Evolutionary conservation across 106 monocot species (phyloP).

Genomic region (Vanilla planifolia): DNA sequence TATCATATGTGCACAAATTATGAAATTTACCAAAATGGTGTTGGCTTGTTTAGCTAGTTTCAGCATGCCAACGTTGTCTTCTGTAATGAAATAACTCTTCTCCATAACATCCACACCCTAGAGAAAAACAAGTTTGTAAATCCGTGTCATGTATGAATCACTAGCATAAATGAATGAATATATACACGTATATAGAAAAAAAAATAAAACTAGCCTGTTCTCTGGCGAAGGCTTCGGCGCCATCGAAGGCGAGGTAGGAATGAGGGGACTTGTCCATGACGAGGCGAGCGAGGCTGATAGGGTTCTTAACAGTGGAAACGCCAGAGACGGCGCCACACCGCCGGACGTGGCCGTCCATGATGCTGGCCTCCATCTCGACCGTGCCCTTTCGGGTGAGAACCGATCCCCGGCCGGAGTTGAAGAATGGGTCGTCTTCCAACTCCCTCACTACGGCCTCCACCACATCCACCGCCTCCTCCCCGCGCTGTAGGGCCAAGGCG

Average conservation of each 20-base stretch:
- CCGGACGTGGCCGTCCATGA: slow-evolving; percentile 80
- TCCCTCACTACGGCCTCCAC: slow-evolving; percentile 82
- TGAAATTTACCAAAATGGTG: slow-evolving; percentile 57
- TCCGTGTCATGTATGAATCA: too few relatives aligned
- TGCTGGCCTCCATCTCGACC: slow-evolving; percentile 99
- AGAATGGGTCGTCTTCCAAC: slow-evolving; percentile 78
- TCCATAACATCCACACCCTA: slow-evolving; percentile 87
- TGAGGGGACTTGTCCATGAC: slow-evolving; percentile 98
- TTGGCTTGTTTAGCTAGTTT: slow-evolving; percentile 88
- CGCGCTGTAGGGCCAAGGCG: slow-evolving; percentile 30
- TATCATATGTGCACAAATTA: not conserved
- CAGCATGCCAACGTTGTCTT: slow-evolving; percentile 85
- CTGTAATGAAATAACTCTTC: slow-evolving; percentile 83
- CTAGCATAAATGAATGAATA: too few relatives aligned
- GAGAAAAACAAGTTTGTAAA: too few relatives aligned
- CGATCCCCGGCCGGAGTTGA: slow-evolving; percentile 90
- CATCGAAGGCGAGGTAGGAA: slow-evolving; percentile 88
- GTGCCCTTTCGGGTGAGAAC: slow-evolving; percentile 61
- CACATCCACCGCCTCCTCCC: slow-evolving; percentile 48
- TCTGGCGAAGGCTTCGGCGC: slow-evolving; percentile 85
- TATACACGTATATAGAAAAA: too few relatives aligned
- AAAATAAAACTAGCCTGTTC: slow-evolving; percentile 38
- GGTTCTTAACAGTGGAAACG: slow-evolving; percentile 83
- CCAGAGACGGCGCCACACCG: slow-evolving; percentile 95
- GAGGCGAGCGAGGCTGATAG: slow-evolving; percentile 72